A percentile compares a stretch with the other conserved stretches of the same genome.
Evolutionary conservation across 257 asterid genomes (phyloP).

Genomic region (Solanum dulcamara): DNA sequence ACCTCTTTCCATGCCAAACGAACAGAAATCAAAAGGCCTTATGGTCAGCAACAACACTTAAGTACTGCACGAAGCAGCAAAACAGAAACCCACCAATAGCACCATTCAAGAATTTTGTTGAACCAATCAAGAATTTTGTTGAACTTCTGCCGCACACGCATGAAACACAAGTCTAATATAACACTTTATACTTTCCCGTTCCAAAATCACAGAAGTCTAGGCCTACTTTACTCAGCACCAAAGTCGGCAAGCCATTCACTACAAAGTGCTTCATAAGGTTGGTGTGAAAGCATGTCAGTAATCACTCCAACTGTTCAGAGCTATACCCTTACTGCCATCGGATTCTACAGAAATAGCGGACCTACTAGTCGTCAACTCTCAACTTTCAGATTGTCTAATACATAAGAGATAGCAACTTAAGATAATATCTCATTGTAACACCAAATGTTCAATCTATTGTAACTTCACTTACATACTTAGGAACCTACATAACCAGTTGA

Average conservation of each 20-base stretch:
- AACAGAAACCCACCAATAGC: background rate
- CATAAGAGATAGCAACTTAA: background rate
- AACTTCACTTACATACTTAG: background rate
- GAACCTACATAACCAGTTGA: background rate
- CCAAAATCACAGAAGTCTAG: background rate
- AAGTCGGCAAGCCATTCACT: background rate
- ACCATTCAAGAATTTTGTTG: background rate
- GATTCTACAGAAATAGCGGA: background rate
- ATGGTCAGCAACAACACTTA: background rate
- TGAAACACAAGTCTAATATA: background rate
- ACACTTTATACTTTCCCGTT: background rate
- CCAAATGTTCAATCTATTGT: background rate
- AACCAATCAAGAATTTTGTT: background rate
- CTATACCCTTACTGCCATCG: background rate
- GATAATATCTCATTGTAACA: background rate
- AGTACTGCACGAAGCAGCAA: background rate
- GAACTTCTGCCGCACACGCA: background rate
- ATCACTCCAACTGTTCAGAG: background rate
- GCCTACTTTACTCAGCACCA: background rate
- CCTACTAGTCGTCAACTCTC: background rate
- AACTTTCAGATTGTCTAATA: background rate
- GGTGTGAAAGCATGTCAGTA: background rate
- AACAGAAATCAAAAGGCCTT: background rate
- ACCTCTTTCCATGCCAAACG: background rate
- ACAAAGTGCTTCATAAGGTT: background rate